Percentiles rank a stretch among this genome's conserved stretches.
Conservation (phyloP, 176 grass and related monocot species). For the Alopecurus myosuroides region DNA sequence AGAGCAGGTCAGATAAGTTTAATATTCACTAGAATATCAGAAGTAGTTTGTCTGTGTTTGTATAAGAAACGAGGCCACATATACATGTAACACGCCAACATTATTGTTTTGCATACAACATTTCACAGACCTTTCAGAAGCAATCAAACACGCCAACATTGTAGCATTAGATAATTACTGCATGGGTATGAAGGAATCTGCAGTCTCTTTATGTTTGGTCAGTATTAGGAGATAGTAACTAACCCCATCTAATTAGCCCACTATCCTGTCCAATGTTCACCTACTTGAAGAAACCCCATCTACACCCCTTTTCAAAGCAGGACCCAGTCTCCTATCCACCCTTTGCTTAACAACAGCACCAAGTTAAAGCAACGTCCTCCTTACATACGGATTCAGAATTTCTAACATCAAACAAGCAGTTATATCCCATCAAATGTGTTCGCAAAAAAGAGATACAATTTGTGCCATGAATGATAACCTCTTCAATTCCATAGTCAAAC, state of each 20-base stretch:
- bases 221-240: not conserved
- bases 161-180: slow-evolving; percentile 11
- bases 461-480: not conserved
- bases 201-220: not conserved
- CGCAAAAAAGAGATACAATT: not conserved
- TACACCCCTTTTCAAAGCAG: not conserved
- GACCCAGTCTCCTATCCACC: not conserved
- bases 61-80: not conserved
- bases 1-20: not conserved
- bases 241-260: not conserved
- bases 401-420: not conserved
- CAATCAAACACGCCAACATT: too few species aligned
- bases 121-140: not conserved
- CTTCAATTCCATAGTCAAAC: not conserved
- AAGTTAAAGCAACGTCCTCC: not conserved
- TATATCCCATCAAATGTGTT: slow-evolving; percentile 2
- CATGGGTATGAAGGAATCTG: not conserved
- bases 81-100: not conserved
- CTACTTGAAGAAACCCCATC: not conserved
- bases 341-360: not conserved
- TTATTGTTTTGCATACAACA: not conserved
- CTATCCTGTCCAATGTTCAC: not conserved
- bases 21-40: slow-evolving; percentile 7
- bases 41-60: not conserved
- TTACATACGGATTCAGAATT: slow-evolving; percentile 1